Evolutionary conservation across 2,329 filamentous ascomycete genomes (phyloP).

Genomic region (Diaporthe amygdali): DNA sequence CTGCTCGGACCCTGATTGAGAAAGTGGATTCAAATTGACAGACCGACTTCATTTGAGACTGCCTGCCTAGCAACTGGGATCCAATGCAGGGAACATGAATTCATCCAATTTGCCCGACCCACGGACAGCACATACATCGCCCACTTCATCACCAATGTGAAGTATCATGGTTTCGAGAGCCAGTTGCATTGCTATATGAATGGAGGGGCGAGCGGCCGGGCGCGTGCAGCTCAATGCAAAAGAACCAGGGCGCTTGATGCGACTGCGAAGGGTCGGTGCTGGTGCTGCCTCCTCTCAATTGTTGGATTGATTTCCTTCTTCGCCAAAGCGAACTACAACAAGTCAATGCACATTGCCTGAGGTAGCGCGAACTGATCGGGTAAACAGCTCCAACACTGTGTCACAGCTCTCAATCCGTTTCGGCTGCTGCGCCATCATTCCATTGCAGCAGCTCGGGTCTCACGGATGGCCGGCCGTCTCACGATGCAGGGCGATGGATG

Average conservation of each 20-base stretch:
- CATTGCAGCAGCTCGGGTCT: background rate
- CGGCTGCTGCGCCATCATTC: conserved; percentile 6
- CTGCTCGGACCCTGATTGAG: background rate
- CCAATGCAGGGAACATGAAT: background rate
- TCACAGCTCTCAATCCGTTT: background rate
- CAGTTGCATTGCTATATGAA: background rate
- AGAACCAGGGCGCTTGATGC: conserved; percentile 9
- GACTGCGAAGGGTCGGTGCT: background rate
- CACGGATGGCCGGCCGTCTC: background rate
- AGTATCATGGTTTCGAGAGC: background rate
- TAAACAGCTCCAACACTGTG: background rate
- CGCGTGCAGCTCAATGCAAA: background rate
- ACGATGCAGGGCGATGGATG: conserved; percentile 12
- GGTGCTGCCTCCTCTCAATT: background rate
- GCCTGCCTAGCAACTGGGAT: background rate
- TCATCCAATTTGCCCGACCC: background rate
- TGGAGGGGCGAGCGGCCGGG: background rate
- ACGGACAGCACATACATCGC: background rate
- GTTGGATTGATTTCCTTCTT: background rate
- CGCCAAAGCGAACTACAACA: background rate
- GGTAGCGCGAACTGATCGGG: background rate
- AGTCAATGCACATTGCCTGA: background rate
- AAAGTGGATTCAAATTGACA: background rate
- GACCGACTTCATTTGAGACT: background rate
- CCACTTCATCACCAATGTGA: background rate